Conservation (phyloP, 352 stramenopile genomes). For the Phytophthora fragariae region DNA sequence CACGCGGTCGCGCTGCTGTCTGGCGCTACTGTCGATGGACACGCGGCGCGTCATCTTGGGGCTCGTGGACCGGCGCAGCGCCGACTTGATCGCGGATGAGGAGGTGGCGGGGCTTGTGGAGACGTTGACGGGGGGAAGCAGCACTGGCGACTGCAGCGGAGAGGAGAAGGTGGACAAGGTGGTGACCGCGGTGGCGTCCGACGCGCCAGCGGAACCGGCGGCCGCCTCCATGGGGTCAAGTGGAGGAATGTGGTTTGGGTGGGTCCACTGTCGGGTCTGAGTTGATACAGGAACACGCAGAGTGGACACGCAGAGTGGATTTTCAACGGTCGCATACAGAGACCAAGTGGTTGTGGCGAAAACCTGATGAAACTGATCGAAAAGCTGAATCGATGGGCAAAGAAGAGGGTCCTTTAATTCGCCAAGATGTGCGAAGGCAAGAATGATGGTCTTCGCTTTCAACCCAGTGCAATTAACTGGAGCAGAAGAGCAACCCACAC, state of each 20-base stretch:
- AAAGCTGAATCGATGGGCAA: no score
- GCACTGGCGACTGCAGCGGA: conserved; percentile 16
- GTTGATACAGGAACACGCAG: no score
- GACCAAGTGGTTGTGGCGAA: conserved; percentile 6
- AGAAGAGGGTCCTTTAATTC: no score
- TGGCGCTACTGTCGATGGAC: conserved; percentile 36
- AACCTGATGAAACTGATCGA: no score
- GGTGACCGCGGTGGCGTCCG: conserved; percentile 18
- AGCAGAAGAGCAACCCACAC: no score
- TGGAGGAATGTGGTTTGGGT: background rate
- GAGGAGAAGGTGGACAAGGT: conserved; percentile 23
- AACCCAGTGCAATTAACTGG: no score
- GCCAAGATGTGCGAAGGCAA: no score
- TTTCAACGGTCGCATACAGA: conserved; percentile 31
- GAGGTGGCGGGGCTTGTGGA: conserved; percentile 1
- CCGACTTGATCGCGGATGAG: conserved; percentile 29
- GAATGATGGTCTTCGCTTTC: no score
- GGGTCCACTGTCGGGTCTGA: background rate
- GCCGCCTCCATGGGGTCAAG: conserved; percentile 21
- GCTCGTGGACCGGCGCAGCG: conserved; percentile 19
- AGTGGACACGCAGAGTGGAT: no score
- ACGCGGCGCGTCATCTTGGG: conserved; percentile 31
- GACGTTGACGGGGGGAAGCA: no score
- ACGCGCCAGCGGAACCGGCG: conserved; percentile 14
- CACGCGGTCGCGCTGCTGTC: conserved; percentile 14